Conservation (phyloP, 768 basidiomycete genomes). For the Boletus huronensis region DNA sequence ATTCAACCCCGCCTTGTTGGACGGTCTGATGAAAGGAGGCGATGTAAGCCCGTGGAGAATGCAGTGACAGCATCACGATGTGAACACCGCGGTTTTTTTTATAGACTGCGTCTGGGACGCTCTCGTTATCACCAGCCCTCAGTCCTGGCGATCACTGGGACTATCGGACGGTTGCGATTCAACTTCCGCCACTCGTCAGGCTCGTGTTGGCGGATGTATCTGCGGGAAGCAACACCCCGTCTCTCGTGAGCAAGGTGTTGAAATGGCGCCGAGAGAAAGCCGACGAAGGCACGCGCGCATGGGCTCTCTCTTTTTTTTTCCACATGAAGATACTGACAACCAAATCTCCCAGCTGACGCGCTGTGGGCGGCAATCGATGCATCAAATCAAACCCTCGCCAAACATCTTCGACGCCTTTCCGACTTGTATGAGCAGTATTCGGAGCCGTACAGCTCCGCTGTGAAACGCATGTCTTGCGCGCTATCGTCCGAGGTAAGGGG, state of each 20-base stretch:
- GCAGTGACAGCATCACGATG: background rate
- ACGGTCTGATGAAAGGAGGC: conserved; percentile 20
- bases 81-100: background rate
- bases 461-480: conserved; percentile 60
- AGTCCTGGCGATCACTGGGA: conserved; percentile 66
- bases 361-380: conserved; percentile 65
- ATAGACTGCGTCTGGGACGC: conserved; percentile 13
- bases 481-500: conserved; percentile 53
- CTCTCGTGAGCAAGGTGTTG: conserved; percentile 86
- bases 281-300: conserved; percentile 43
- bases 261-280: conserved; percentile 76
- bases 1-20: conserved; percentile 59
- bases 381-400: conserved; percentile 57
- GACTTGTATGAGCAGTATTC: conserved; percentile 46
- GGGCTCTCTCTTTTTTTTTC: background rate
- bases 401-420: conserved; percentile 49
- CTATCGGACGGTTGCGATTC: conserved; percentile 61
- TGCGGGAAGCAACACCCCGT: conserved; percentile 93
- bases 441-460: conserved; percentile 48
- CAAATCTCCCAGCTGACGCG: conserved; percentile 44
- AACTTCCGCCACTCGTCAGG: conserved; percentile 78
- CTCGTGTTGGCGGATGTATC: conserved; percentile 95
- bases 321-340: background rate
- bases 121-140: conserved; percentile 50
- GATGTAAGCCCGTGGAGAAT: conserved; percentile 19